These are phyloP conservation scores for Aristolochia californica DNA, from an alignment of 164 flowering plant genomes.

Conservation along the genomic window DNA sequence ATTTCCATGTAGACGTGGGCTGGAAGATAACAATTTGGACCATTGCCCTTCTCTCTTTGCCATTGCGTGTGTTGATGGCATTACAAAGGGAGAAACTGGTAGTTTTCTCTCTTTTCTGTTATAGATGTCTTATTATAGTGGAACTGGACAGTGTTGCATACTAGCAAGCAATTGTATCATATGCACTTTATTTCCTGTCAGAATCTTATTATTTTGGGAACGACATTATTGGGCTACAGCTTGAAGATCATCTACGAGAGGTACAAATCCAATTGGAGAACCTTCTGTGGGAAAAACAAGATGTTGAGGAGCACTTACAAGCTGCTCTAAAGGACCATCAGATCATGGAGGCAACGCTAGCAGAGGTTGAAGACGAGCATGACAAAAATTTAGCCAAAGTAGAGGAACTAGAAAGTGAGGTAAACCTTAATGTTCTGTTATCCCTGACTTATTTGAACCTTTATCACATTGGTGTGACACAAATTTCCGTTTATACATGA, in stretches of 20 bases:
- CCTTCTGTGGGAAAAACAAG: slow-evolving; percentile 43
- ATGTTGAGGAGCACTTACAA: slow-evolving; percentile 30
- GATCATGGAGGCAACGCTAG: slow-evolving; percentile 37
- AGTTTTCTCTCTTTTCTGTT: slow-evolving; percentile 7
- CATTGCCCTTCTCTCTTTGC: slow-evolving; percentile 38
- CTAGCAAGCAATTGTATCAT: not conserved
- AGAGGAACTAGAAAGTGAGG: slow-evolving; percentile 43
- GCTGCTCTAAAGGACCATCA: slow-evolving; percentile 32
- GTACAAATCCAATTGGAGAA: slow-evolving; percentile 44
- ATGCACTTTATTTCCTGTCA: not conserved
- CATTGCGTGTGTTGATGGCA: slow-evolving; percentile 40
- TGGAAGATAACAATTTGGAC: slow-evolving; percentile 29
- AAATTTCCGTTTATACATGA: not conserved
- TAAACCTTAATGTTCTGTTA: slow-evolving; percentile 6
- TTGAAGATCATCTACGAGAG: slow-evolving; percentile 34
- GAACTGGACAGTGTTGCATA: not conserved
- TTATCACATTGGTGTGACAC: not conserved
- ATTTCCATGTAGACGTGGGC: slow-evolving; percentile 22
- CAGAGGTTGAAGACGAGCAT: slow-evolving; percentile 61
- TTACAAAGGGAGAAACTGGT: slow-evolving; percentile 55
- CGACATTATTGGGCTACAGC: slow-evolving; percentile 31
- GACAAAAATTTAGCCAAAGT: slow-evolving; percentile 46
- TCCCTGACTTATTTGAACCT: not conserved
- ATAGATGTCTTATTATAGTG: not conserved
- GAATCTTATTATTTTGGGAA: not conserved